These are phyloP conservation scores for Leersia perrieri DNA, from an alignment of 176 grass and related monocot species.

Conservation along the genomic window DNA sequence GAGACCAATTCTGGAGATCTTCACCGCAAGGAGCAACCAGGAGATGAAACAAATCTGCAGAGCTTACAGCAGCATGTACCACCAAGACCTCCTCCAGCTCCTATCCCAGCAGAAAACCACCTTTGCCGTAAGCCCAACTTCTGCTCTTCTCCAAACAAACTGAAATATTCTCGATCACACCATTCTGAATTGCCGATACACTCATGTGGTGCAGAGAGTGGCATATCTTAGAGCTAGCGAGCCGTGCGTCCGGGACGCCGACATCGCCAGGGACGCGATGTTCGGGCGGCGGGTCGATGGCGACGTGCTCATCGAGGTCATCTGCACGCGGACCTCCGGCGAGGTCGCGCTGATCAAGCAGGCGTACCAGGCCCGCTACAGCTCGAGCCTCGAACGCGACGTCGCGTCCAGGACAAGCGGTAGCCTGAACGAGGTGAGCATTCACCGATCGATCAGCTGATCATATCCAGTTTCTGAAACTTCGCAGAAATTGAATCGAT, in stretches of 20 bases:
- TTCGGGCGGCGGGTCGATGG: constrained; percentile 2
- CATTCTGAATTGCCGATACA: no score
- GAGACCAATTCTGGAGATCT: constrained; percentile 18
- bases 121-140: constrained; percentile 20
- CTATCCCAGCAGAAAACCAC: background rate
- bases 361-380: constrained; percentile 21
- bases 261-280: constrained; percentile 29
- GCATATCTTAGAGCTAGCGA: constrained; percentile 17
- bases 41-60: constrained; percentile 25
- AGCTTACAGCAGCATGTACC: constrained; percentile 16
- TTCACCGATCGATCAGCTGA: background rate
- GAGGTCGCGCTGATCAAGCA: constrained; percentile 6
- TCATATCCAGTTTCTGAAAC: background rate
- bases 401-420: constrained; percentile 12
- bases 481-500: background rate
- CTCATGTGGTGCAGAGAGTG: constrained; percentile 12
- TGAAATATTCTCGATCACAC: background rate
- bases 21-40: constrained; percentile 13
- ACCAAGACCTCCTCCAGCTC: constrained; percentile 9
- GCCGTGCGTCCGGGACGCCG: constrained; percentile 25
- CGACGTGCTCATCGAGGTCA: constrained; percentile 25
- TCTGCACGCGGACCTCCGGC: constrained; percentile 22
- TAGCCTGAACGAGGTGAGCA: constrained; percentile 21
- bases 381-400: constrained; percentile 18
- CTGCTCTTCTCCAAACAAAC: background rate